Evolutionary conservation across 1,284 basidiomycete genomes (phyloP), one percentile per base, ranked within the genome.

Genomic region (Trichosporon coremiiforme): DNA sequence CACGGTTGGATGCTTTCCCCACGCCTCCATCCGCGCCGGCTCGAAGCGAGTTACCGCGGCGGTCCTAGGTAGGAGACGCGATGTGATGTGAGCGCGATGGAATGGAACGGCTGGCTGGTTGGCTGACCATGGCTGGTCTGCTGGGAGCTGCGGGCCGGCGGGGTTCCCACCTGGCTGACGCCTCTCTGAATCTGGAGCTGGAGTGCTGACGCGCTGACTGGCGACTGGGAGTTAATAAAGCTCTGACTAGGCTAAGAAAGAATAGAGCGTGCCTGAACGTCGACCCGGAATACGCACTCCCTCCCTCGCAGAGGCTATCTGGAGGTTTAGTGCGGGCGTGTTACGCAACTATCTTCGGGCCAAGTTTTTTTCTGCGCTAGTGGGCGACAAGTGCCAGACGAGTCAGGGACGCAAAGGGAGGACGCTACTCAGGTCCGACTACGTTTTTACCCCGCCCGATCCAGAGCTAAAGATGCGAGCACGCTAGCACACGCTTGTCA

Each of bases 281-380:
- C 50, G 50, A 53, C 50, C 50, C 50, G 50, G 50, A 53, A 53
- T 53, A 53, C 50, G 50, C 20, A 53, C 50, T 53, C 50, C 50
- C 50, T 12, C 50, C 25, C 20, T 22, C 6, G 17, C 8, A 5
- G 3, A 45, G 41, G 17, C 38, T 41, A 15, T 4, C 38, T n/a
- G 41, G 2, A 45, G 10, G 15, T 4, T 45, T 38, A 38, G 36
- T 13, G 36, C 4, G 36, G 6, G 41, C 17, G 41, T 45, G 41
- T 53, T 53, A 53, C 50, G 50, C 50, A 53, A 53, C 50, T 25
- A 53, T 53, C 50, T 53, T 53, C 50, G 50, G 50, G 50, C 50
- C 50, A 53, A 53, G 50, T 53, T 53, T 53, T 53, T 53, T 53
- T 53, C 50, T 53, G 50, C 20, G 50, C 50, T 53, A 53, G 50